Conservation (phyloP, 345 rosid genomes). For the Excoecaria cochinchinensis region DNA sequence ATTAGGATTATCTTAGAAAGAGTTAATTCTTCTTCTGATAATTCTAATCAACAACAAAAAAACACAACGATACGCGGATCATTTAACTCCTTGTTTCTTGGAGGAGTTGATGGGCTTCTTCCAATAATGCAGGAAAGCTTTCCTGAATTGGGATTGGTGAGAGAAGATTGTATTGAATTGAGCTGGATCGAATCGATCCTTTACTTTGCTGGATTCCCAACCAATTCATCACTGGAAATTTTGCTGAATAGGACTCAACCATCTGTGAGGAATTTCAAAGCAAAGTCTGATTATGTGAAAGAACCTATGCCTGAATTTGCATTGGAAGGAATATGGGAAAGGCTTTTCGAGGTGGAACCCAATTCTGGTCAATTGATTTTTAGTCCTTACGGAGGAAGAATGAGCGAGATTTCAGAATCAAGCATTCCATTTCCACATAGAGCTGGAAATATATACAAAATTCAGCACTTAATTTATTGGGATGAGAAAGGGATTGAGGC, state of each 20-base stretch:
- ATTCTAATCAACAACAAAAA: not conserved
- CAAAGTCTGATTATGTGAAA: slow-evolving; percentile 59
- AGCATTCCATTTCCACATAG: slow-evolving; percentile 55
- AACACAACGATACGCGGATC: not conserved
- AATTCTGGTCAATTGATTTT: slow-evolving; percentile 13
- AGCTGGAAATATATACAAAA: slow-evolving; percentile 45
- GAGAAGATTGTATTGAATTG: not conserved
- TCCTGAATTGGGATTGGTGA: not conserved
- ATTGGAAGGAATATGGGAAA: slow-evolving; percentile 31
- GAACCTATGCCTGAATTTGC: slow-evolving; percentile 36
- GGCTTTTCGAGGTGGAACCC: too few relatives aligned
- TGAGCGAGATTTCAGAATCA: slow-evolving; percentile 34
- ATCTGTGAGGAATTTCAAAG: too few relatives aligned
- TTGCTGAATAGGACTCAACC: slow-evolving; percentile 5
- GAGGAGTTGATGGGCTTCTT: not conserved
- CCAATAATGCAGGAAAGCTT: not conserved
- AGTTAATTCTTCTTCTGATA: too few relatives aligned
- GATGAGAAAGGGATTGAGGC: slow-evolving; percentile 23
- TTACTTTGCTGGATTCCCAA: slow-evolving; percentile 19
- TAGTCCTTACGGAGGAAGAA: slow-evolving; percentile 54
- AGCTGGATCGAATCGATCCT: slow-evolving; percentile 12
- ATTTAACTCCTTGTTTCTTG: not conserved
- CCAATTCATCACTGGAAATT: slow-evolving; percentile 16
- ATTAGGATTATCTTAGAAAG: not conserved
- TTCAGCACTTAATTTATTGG: slow-evolving; percentile 41